Percentiles rank a stretch among this genome's conserved stretches.
Evolutionary conservation across 2,329 filamentous ascomycete species (phyloP).

Genomic region (Phaeosphaeria sp.): DNA sequence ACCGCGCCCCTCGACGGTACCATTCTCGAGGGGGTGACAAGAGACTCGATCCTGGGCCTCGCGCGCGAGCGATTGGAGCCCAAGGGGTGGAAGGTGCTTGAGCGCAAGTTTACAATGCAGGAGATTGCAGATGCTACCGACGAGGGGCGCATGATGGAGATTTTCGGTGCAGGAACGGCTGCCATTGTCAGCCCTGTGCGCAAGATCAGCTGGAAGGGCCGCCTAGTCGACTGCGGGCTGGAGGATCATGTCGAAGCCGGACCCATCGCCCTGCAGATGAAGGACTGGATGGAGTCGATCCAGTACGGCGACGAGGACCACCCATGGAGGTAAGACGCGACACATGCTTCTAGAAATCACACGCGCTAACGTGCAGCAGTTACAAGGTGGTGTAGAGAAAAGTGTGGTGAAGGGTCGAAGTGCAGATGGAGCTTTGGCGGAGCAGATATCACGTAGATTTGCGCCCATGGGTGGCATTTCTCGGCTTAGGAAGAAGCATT

Average conservation of each 20-base stretch:
- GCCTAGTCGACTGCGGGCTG: conserved; percentile 82
- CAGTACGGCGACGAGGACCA: conserved; percentile 90
- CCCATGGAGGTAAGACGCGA: conserved; percentile 75
- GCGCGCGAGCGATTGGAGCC: conserved; percentile 82
- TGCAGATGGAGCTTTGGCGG: conserved; percentile 4
- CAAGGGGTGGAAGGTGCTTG: conserved; percentile 85
- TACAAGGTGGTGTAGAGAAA: conserved; percentile 30
- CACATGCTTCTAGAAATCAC: conserved; percentile 5
- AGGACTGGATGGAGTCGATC: conserved; percentile 94
- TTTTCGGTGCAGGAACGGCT: conserved; percentile 92
- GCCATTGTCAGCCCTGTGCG: conserved; percentile 92
- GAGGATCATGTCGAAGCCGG: conserved; percentile 84
- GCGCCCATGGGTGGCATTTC: conserved; percentile 6
- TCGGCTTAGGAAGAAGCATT: not conserved
- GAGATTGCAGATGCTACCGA: conserved; percentile 81
- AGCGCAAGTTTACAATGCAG: conserved; percentile 91
- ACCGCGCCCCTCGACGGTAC: conserved; percentile 97
- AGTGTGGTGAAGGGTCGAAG: not conserved
- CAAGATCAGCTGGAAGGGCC: conserved; percentile 85
- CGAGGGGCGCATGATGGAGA: conserved; percentile 88
- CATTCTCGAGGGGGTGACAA: conserved; percentile 92
- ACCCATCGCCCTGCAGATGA: conserved; percentile 83
- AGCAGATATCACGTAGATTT: conserved; percentile 14
- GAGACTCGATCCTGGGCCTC: conserved; percentile 87
- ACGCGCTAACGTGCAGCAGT: conserved; percentile 31